A percentile compares a stretch with the other conserved stretches of the same genome.
These are phyloP conservation scores for Microcyclosporella mali DNA, from an alignment of 2,329 filamentous ascomycete species.

Conservation along the genomic window DNA sequence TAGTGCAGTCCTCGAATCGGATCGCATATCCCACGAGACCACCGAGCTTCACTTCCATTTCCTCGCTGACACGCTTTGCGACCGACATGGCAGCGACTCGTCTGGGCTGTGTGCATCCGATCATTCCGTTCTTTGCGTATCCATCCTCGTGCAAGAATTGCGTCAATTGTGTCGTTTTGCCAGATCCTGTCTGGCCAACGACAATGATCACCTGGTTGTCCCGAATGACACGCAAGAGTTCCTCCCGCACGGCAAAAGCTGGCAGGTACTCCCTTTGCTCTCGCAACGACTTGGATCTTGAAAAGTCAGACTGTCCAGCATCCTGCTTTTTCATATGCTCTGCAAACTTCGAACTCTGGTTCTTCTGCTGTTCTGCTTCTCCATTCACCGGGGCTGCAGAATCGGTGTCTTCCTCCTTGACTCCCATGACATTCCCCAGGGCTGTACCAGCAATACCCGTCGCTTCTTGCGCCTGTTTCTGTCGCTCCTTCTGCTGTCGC, in stretches of 20 bases:
- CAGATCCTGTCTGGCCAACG: constrained; percentile 93
- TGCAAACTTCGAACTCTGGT: constrained; percentile 72
- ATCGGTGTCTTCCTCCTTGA: constrained; percentile 84
- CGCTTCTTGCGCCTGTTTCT: constrained; percentile 89
- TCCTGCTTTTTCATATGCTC: constrained; percentile 83
- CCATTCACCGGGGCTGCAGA: constrained; percentile 61
- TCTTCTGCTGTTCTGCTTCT: constrained; percentile 58
- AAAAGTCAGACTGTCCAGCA: constrained; percentile 79
- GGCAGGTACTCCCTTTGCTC: constrained; percentile 92
- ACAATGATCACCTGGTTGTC: constrained; percentile 98
- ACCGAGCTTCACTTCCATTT: constrained; percentile 92
- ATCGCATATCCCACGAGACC: constrained; percentile 91
- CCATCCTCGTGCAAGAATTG: constrained; percentile 96
- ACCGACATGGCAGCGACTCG: constrained; percentile 99
- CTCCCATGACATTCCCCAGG: constrained; percentile 88
- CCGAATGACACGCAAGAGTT: constrained; percentile 81
- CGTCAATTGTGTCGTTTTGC: constrained; percentile 94
- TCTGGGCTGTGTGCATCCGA: constrained; percentile 91
- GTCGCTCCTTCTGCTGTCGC: constrained; percentile 83
- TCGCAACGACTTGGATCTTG: constrained; percentile 78
- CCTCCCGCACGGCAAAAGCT: constrained; percentile 92
- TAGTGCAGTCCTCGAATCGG: constrained; percentile 96
- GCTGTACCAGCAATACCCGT: constrained; percentile 89
- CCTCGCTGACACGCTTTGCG: constrained; percentile 93
- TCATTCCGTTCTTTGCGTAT: constrained; percentile 80